A percentile compares a stretch with the other conserved stretches of the same genome.
Conservation (phyloP, 139 green algal species). For the Chlorella sp. region DNA sequence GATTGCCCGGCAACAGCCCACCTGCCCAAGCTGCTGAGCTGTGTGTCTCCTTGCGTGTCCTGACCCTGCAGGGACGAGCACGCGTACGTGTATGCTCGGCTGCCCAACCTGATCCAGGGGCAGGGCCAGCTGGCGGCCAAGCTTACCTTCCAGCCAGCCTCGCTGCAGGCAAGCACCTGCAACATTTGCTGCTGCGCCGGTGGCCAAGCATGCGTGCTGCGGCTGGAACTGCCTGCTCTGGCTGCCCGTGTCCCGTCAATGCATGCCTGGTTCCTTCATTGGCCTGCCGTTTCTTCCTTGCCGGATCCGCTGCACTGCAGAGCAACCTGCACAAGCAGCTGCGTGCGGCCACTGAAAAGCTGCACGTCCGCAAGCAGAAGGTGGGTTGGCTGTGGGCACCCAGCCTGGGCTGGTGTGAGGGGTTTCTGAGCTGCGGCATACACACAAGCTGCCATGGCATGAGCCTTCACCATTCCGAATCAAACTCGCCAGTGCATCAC, state of each 20-base stretch:
- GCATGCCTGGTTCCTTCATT: too few relatives aligned
- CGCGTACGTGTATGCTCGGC: constrained; percentile 64
- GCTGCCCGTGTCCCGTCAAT: too few relatives aligned
- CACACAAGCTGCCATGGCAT: not conserved
- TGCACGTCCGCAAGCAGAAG: constrained; percentile 42
- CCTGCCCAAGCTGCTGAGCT: not conserved
- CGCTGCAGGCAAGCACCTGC: constrained; percentile 32
- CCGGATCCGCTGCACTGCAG: constrained; percentile 45
- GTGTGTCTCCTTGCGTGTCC: not conserved
- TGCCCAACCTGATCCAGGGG: constrained; percentile 62
- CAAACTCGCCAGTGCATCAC: not conserved
- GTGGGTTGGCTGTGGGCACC: not conserved
- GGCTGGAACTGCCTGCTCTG: too few relatives aligned
- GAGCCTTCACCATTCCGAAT: not conserved
- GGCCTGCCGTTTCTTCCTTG: too few relatives aligned
- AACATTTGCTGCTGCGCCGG: too few relatives aligned
- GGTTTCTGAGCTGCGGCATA: not conserved
- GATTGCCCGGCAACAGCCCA: not conserved
- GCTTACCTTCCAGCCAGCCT: constrained; percentile 71
- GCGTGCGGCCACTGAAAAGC: constrained; percentile 36
- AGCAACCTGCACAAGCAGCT: constrained; percentile 37
- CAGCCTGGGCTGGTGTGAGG: not conserved
- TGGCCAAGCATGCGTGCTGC: too few relatives aligned
- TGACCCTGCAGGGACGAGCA: constrained; percentile 45
- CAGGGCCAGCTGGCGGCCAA: constrained; percentile 70